These are phyloP conservation scores for Coemansia sp. DNA, from an alignment of 192 early-diverging fungal genomes.

Conservation along the genomic window DNA sequence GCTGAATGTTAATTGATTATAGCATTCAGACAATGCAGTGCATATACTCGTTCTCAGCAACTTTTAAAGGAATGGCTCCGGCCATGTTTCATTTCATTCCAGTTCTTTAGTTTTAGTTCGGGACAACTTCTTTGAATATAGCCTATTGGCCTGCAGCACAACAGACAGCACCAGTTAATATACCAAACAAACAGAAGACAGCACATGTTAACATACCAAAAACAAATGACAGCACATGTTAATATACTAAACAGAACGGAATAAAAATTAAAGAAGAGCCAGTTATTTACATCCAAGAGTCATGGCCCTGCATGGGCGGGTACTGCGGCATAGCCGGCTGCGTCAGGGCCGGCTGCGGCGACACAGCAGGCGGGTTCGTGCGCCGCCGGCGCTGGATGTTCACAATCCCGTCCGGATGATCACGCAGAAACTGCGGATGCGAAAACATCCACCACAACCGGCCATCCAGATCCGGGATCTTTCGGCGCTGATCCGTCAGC, in stretches of 20 bases:
- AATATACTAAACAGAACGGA: too few relatives aligned
- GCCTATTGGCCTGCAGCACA: not conserved
- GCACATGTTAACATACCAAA: too few relatives aligned
- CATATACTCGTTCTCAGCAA: too few relatives aligned
- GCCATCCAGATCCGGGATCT: constrained; percentile 44
- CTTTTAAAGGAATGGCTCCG: too few relatives aligned
- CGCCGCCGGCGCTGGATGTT: constrained; percentile 50
- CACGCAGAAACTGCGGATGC: constrained; percentile 47
- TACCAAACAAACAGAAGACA: too few relatives aligned
- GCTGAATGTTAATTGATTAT: too few relatives aligned
- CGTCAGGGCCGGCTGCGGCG: constrained; percentile 9
- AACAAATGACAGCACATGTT: too few relatives aligned
- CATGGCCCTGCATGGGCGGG: constrained; percentile 3
- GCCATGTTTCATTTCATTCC: too few relatives aligned
- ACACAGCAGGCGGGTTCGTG: constrained; percentile 46
- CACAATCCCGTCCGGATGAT: constrained; percentile 44
- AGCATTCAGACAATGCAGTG: too few relatives aligned
- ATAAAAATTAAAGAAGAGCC: too few relatives aligned
- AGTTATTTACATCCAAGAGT: constrained; percentile 39
- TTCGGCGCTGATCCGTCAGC: constrained; percentile 49
- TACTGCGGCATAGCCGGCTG: constrained; percentile 11
- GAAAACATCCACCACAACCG: constrained; percentile 54
- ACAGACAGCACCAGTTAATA: not conserved
- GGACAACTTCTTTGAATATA: too few relatives aligned
- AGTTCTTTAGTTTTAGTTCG: too few relatives aligned